Conservation (phyloP, 495 filamentous ascomycete genomes). For the Rhizodiscina lignyota region DNA sequence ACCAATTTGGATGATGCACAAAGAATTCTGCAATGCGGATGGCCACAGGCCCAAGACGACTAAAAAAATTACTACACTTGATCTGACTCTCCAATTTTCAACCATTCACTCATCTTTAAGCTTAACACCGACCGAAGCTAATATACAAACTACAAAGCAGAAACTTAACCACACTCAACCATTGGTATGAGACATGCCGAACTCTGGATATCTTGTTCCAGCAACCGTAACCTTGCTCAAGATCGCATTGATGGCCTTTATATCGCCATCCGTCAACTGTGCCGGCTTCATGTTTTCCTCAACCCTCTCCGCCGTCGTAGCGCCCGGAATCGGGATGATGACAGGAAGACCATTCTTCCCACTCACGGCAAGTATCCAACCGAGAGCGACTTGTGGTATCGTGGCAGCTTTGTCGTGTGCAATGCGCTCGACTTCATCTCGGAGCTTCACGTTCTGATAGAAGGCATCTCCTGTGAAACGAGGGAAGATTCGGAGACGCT, state of each 20-base stretch:
- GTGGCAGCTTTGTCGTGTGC: conserved; percentile 55
- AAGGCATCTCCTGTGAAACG: conserved; percentile 57
- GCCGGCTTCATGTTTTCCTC: conserved; percentile 22
- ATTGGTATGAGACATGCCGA: conserved; percentile 1
- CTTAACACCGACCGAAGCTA: not conserved
- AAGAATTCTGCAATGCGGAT: conserved; percentile 27
- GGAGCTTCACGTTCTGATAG: conserved; percentile 55
- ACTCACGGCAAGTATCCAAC: conserved; percentile 45
- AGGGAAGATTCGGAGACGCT: conserved; percentile 35
- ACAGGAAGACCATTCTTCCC: conserved; percentile 42
- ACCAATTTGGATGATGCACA: conserved; percentile 22
- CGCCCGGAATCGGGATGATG: conserved; percentile 76
- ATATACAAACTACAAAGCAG: not conserved
- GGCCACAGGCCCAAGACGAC: conserved; percentile 12
- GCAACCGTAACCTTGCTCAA: conserved; percentile 13
- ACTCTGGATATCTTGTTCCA: conserved; percentile 19
- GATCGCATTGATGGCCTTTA: conserved; percentile 21
- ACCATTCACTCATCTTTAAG: not conserved
- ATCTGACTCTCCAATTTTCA: conserved; percentile 16
- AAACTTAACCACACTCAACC: not conserved
- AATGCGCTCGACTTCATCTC: conserved; percentile 44
- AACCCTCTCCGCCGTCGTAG: conserved; percentile 25
- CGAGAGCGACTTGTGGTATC: conserved; percentile 60
- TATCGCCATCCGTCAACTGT: conserved; percentile 18
- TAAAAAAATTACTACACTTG: conserved; percentile 24